A percentile compares a stretch with the other conserved stretches of the same genome.
Evolutionary conservation across 768 basidiomycete genomes (phyloP).

Genomic region (Termitomyces heimii): DNA sequence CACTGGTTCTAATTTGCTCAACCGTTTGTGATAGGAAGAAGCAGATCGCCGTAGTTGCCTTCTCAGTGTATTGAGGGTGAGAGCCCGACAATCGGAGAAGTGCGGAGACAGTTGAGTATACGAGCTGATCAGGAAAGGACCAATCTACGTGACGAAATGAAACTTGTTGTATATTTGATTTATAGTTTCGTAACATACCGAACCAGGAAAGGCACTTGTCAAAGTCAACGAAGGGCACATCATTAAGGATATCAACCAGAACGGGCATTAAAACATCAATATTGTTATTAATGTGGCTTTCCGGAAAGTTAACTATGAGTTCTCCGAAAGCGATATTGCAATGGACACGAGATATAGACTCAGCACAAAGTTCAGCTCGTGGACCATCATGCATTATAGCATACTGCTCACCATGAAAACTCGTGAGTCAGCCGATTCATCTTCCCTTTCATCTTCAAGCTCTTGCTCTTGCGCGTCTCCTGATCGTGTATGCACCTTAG

Average conservation of each 20-base stretch:
- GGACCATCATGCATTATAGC: constrained; percentile 1
- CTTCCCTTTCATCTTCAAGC: constrained; percentile 21
- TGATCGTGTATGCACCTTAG: constrained; percentile 46
- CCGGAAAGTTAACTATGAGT: constrained; percentile 59
- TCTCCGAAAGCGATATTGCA: constrained; percentile 84
- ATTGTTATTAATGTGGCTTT: constrained; percentile 42
- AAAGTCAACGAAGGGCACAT: constrained; percentile 73
- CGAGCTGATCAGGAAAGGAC: constrained; percentile 82
- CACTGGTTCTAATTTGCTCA: constrained; percentile 43
- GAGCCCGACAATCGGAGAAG: constrained; percentile 59
- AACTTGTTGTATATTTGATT: background rate
- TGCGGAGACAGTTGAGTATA: constrained; percentile 73
- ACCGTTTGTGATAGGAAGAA: constrained; percentile 54
- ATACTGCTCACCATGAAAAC: constrained; percentile 33
- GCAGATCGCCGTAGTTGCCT: constrained; percentile 54
- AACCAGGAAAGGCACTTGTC: constrained; percentile 77
- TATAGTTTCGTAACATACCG: constrained; percentile 34
- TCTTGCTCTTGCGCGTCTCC: constrained; percentile 20
- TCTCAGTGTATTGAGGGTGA: constrained; percentile 42
- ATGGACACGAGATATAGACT: constrained; percentile 70
- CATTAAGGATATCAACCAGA: constrained; percentile 62
- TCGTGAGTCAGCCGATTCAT: constrained; percentile 23
- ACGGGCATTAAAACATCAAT: constrained; percentile 49
- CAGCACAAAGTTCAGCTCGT: background rate
- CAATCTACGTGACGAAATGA: constrained; percentile 49